Evolutionary conservation across 345 rosid genomes (phyloP).

Genomic region (Sonneratia alba): DNA sequence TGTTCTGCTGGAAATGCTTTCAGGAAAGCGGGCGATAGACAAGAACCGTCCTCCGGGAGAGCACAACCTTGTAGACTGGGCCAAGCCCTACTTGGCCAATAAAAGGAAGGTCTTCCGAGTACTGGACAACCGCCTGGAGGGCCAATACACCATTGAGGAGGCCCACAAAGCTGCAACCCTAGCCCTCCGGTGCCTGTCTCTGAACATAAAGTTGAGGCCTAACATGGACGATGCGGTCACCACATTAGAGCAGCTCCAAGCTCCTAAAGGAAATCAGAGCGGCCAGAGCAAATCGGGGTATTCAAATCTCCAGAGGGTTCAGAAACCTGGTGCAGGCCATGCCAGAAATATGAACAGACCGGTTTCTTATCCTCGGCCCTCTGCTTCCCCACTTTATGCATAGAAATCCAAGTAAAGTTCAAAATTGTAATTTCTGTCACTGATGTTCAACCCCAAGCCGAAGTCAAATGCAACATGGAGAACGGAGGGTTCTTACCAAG

Average conservation of each 20-base stretch:
- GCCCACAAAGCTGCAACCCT: conserved; percentile 58
- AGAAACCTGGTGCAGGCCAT: conserved; percentile 67
- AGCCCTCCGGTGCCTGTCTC: conserved; percentile 56
- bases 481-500: no score
- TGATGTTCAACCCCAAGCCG: no score
- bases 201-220: conserved; percentile 60
- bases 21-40: conserved; percentile 82
- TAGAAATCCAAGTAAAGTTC: conserved; percentile 7
- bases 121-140: conserved; percentile 72
- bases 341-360: conserved; percentile 18
- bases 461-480: no score
- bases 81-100: conserved; percentile 72
- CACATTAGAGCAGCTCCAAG: conserved; percentile 44
- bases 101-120: conserved; percentile 62
- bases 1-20: conserved; percentile 78
- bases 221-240: conserved; percentile 68
- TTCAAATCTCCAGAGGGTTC: conserved; percentile 19
- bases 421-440: neutral
- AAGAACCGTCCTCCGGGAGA: conserved; percentile 84
- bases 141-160: conserved; percentile 61
- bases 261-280: conserved; percentile 27
- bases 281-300: conserved; percentile 10
- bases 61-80: conserved; percentile 91
- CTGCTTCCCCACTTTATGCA: conserved; percentile 52
- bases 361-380: conserved; percentile 63